These are phyloP conservation scores for Cordyceps javanica DNA, from an alignment of 2,329 filamentous ascomycete species.

Conservation along the genomic window DNA sequence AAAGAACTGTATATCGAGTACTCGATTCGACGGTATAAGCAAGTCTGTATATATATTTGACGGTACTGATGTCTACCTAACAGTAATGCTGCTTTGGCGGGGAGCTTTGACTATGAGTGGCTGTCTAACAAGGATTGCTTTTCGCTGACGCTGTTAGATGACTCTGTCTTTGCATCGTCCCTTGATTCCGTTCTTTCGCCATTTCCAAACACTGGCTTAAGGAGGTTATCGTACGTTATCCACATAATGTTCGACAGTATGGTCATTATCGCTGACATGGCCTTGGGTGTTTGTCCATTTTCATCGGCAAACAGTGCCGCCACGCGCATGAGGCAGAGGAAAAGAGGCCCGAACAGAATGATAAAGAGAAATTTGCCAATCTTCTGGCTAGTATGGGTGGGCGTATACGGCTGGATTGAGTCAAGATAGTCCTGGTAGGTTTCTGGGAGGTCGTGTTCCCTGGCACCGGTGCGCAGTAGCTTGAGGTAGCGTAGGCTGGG, in stretches of 20 bases:
- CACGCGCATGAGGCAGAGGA: conserved; percentile 44
- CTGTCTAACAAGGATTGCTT: not conserved
- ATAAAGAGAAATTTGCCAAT: conserved; percentile 61
- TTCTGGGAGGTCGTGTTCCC: conserved; percentile 70
- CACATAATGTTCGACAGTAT: conserved; percentile 45
- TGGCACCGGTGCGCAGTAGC: conserved; percentile 70
- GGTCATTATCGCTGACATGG: conserved; percentile 51
- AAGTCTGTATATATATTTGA: too few relatives aligned
- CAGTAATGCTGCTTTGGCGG: not conserved
- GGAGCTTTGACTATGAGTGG: not conserved
- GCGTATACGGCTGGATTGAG: conserved; percentile 61
- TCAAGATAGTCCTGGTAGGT: conserved; percentile 72
- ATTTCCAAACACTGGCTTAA: conserved; percentile 69
- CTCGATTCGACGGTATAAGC: too few relatives aligned
- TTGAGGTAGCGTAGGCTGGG: conserved; percentile 78
- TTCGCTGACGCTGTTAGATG: conserved; percentile 7
- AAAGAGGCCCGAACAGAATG: conserved; percentile 46
- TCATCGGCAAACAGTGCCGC: conserved; percentile 52
- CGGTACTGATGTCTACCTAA: too few relatives aligned
- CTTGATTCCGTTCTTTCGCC: conserved; percentile 60
- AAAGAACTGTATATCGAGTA: too few relatives aligned
- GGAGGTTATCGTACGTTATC: conserved; percentile 38
- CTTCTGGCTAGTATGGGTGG: conserved; percentile 60
- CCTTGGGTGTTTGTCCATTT: conserved; percentile 60
- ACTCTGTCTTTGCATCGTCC: conserved; percentile 15